These are phyloP conservation scores for Rhododendron mucronatum DNA, from an alignment of 148 eudicot genomes.

Conservation along the genomic window DNA sequence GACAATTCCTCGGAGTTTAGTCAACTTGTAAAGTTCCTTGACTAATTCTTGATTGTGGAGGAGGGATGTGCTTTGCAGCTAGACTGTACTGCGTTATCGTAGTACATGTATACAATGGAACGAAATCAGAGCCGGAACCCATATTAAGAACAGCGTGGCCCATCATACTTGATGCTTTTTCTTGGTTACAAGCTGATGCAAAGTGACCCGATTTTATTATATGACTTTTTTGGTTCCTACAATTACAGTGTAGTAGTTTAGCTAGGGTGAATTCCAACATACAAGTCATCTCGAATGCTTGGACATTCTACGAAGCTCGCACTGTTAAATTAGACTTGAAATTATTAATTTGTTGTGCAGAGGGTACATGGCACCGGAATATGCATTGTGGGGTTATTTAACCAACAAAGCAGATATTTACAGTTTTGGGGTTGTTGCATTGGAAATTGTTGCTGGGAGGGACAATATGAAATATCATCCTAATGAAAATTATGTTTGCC, in stretches of 20 bases:
- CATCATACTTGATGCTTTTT: neutral
- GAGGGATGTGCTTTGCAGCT: neutral
- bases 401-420: conserved; percentile 74
- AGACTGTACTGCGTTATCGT: neutral
- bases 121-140: neutral
- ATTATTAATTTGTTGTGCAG: conserved; percentile 19
- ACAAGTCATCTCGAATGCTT: neutral
- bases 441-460: conserved; percentile 66
- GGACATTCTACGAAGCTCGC: neutral
- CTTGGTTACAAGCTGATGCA: neutral
- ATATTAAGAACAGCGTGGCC: neutral
- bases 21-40: neutral
- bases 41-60: neutral
- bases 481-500: conserved; percentile 46
- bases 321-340: neutral
- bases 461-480: conserved; percentile 48
- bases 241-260: neutral
- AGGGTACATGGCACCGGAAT: conserved; percentile 82
- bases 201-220: neutral
- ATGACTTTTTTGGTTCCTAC: neutral
- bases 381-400: conserved; percentile 71
- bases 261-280: neutral
- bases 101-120: neutral
- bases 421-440: conserved; percentile 62
- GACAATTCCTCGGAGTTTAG: neutral